Evolutionary conservation across 2,329 filamentous ascomycete genomes (phyloP).

Genomic region (Talaromyces sp.): DNA sequence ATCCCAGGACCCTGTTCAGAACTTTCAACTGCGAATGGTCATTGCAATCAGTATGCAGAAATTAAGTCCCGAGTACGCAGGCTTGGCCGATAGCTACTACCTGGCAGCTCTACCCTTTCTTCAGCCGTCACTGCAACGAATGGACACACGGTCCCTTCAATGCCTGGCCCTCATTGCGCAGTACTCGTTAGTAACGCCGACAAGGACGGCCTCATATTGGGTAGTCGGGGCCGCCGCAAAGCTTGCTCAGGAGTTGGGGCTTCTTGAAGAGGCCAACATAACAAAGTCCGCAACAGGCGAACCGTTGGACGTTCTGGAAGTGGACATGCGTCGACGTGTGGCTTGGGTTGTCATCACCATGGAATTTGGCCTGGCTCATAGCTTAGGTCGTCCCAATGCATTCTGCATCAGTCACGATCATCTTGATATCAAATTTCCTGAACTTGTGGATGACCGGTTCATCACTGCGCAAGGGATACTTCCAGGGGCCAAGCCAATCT

Average conservation of each 20-base stretch:
- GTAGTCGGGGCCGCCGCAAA: slow-evolving; percentile 83
- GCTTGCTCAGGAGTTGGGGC: slow-evolving; percentile 81
- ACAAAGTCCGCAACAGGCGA: slow-evolving; percentile 58
- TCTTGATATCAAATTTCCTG: slow-evolving; percentile 82
- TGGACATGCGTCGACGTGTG: slow-evolving; percentile 85
- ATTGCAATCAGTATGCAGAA: slow-evolving; percentile 94
- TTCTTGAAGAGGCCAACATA: slow-evolving; percentile 87
- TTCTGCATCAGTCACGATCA: slow-evolving; percentile 79
- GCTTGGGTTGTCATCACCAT: slow-evolving; percentile 86
- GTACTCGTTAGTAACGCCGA: slow-evolving; percentile 89
- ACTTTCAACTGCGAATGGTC: slow-evolving; percentile 86
- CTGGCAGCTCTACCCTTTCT: slow-evolving; percentile 81
- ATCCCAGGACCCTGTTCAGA: slow-evolving; percentile 73
- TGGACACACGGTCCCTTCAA: slow-evolving; percentile 85
- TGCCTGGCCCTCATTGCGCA: slow-evolving; percentile 83
- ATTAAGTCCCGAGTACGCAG: slow-evolving; percentile 83
- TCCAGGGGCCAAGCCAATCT: slow-evolving; percentile 64
- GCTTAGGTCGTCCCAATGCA: slow-evolving; percentile 79
- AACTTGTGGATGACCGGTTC: slow-evolving; percentile 74
- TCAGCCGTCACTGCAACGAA: slow-evolving; percentile 77
- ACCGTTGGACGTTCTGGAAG: slow-evolving; percentile 65
- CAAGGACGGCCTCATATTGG: slow-evolving; percentile 88
- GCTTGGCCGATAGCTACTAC: slow-evolving; percentile 91
- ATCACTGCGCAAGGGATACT: slow-evolving; percentile 76
- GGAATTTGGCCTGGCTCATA: slow-evolving; percentile 84